Conservation (phyloP, 75 land plant species). For the Cunninghamia lanceolata region DNA sequence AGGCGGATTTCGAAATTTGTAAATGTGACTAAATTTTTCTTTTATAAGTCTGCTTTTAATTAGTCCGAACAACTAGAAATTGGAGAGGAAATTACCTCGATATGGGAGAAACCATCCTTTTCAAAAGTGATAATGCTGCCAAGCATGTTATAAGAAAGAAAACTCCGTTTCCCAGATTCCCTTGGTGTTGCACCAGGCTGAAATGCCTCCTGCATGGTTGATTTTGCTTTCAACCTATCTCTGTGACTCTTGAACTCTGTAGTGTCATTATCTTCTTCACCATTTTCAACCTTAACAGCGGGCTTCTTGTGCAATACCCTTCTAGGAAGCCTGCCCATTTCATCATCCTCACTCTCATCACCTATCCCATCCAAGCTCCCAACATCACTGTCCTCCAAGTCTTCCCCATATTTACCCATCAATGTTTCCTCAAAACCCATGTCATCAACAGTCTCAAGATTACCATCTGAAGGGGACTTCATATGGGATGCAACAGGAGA, state of each 20-base stretch:
- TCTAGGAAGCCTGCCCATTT: slow-evolving; percentile 28
- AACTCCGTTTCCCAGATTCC: slow-evolving; percentile 66
- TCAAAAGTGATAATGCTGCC: slow-evolving; percentile 80
- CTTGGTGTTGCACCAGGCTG: slow-evolving; percentile 83
- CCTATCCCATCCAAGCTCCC: slow-evolving; percentile 54
- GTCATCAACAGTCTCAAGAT: slow-evolving; percentile 19
- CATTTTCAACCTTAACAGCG: slow-evolving; percentile 2
- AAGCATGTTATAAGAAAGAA: slow-evolving; percentile 88
- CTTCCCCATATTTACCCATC: slow-evolving; percentile 44
- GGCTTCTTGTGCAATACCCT: slow-evolving; percentile 28
- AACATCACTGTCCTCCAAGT: slow-evolving; percentile 23
- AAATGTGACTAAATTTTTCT: background rate
- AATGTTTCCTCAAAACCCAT: slow-evolving; percentile 34
- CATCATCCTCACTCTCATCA: slow-evolving; percentile 36
- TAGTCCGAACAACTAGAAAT: background rate
- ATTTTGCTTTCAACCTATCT: slow-evolving; percentile 16
- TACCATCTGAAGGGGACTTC: slow-evolving; percentile 69
- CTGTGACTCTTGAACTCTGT: slow-evolving; percentile 1
- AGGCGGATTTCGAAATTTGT: background rate
- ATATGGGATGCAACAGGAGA: slow-evolving; percentile 65
- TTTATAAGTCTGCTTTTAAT: background rate
- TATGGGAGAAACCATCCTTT: slow-evolving; percentile 75
- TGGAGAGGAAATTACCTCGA: slow-evolving; percentile 62
- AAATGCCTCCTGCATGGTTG: slow-evolving; percentile 68
- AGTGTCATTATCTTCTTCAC: slow-evolving; percentile 9